Evolutionary conservation across 1,139 yeast genomes (phyloP).

Genomic region (Eremothecium gossypii): DNA sequence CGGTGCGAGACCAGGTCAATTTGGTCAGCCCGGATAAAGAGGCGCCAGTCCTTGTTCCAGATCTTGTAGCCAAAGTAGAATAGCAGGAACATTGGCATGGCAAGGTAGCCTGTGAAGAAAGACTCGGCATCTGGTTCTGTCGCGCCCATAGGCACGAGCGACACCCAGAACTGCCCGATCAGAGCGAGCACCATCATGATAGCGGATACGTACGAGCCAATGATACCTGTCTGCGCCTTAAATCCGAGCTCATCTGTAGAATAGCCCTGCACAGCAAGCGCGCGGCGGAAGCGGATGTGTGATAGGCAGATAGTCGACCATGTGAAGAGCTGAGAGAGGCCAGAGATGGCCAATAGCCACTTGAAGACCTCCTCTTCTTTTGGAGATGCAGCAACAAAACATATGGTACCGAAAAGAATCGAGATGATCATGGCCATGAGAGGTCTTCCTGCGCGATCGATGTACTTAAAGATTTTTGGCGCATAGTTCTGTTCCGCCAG

Average conservation of each 20-base stretch:
- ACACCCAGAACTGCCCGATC: constrained; percentile 55
- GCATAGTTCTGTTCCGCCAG: constrained; percentile 51
- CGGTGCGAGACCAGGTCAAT: constrained; percentile 62
- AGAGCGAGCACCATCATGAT: constrained; percentile 38
- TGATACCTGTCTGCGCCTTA: constrained; percentile 41
- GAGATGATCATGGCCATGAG: constrained; percentile 41
- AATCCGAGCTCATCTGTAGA: constrained; percentile 40
- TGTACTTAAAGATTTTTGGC: constrained; percentile 45
- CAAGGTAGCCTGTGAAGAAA: constrained; percentile 52
- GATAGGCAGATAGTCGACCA: constrained; percentile 51
- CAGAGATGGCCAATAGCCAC: constrained; percentile 55
- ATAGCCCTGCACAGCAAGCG: constrained; percentile 46
- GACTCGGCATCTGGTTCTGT: constrained; percentile 35
- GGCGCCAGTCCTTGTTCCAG: constrained; percentile 44
- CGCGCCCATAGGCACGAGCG: constrained; percentile 50
- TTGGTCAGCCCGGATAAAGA: constrained; percentile 40
- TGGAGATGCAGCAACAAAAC: constrained; percentile 46
- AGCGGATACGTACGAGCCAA: constrained; percentile 42
- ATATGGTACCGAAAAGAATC: constrained; percentile 42
- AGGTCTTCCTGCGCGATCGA: constrained; percentile 55
- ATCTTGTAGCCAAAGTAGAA: constrained; percentile 45
- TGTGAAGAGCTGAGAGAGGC: constrained; percentile 50
- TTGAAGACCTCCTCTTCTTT: constrained; percentile 44
- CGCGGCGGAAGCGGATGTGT: constrained; percentile 50
- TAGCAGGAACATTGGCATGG: constrained; percentile 47